Evolutionary conservation across 345 rosid species (phyloP).

Genomic region (Syzygium aqueum): DNA sequence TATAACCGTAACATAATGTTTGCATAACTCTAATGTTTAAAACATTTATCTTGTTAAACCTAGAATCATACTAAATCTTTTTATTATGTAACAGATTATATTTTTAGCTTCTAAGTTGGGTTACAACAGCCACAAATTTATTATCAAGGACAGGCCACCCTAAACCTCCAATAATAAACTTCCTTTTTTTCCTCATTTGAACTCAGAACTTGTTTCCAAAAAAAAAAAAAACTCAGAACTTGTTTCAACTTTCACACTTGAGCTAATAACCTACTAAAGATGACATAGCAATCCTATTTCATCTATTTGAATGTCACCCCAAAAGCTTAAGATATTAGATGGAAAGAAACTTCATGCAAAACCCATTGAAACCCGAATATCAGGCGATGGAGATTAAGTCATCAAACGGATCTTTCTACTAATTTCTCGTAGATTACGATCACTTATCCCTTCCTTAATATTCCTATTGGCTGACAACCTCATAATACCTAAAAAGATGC

Average conservation of each 20-base stretch:
- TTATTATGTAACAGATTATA: neutral
- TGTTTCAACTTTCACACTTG: neutral
- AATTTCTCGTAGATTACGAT: neutral
- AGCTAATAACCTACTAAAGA: neutral
- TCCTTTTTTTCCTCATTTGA: neutral
- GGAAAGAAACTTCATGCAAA: neutral
- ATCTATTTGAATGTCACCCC: neutral
- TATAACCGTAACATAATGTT: neutral
- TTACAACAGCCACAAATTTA: neutral
- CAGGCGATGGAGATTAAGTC: neutral
- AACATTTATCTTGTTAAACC: neutral
- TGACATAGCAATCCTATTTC: neutral
- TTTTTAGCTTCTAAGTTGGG: neutral
- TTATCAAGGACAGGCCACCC: neutral
- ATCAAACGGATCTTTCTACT: neutral
- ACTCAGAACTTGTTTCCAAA: too few species aligned
- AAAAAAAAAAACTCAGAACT: neutral
- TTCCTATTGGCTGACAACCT: neutral
- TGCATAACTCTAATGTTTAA: neutral
- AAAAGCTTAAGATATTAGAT: neutral
- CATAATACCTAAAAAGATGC: neutral
- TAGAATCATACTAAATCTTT: neutral
- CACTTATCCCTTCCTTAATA: neutral
- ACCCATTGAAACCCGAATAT: neutral
- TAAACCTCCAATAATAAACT: neutral